Percentiles rank a stretch among this genome's conserved stretches.
These are phyloP conservation scores for Salicornia ramosissima DNA, from an alignment of 148 eudicot genomes.

Conservation along the genomic window DNA sequence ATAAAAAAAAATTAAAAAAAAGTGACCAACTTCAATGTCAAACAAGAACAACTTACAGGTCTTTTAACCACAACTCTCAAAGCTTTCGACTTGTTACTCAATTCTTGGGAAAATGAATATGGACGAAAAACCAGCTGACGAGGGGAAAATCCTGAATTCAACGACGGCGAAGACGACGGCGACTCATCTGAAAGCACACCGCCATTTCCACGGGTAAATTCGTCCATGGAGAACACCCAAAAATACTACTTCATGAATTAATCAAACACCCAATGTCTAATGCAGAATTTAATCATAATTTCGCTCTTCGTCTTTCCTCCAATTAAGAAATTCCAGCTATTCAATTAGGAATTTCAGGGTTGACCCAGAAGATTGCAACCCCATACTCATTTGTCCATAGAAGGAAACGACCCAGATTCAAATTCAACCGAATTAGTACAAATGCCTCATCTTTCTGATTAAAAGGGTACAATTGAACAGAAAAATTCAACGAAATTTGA, in stretches of 20 bases:
- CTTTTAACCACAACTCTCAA: constrained; percentile 46
- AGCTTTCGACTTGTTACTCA: constrained; percentile 34
- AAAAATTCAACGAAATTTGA: not conserved
- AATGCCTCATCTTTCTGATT: not conserved
- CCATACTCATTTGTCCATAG: constrained; percentile 46
- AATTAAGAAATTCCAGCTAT: constrained; percentile 1
- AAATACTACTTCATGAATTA: not conserved
- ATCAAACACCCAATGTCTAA: not conserved
- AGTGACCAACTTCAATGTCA: not conserved
- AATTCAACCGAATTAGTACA: not conserved
- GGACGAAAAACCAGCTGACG: constrained; percentile 47
- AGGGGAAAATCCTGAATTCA: constrained; percentile 41
- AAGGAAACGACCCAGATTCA: not conserved
- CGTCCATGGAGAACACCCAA: constrained; percentile 32
- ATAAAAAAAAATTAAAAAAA: no score
- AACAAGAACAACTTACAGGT: constrained; percentile 43
- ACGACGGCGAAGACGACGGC: constrained; percentile 23
- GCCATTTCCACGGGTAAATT: constrained; percentile 25
- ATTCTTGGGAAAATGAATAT: constrained; percentile 32
- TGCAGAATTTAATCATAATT: not conserved
- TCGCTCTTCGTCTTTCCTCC: constrained; percentile 27
- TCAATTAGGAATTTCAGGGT: not conserved
- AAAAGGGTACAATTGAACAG: not conserved
- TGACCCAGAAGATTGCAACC: constrained; percentile 60
- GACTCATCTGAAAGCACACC: constrained; percentile 20